Conservation (phyloP, 192 early-diverging fungal genomes). For the Dimargaris cristalligena region DNA sequence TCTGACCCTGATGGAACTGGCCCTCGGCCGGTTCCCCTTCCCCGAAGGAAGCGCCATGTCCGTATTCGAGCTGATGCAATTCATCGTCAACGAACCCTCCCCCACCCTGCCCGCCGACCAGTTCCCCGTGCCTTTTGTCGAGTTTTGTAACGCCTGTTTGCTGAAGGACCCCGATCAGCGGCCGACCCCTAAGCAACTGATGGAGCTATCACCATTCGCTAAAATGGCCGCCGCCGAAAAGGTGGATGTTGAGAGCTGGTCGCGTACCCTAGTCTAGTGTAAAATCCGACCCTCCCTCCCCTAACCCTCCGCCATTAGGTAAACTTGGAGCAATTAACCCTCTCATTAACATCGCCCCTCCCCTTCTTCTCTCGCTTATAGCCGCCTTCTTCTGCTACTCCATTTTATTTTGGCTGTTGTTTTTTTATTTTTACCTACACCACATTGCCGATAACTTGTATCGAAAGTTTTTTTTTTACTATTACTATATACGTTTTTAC, state of each 20-base stretch:
- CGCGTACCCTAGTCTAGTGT: slow-evolving; percentile 8
- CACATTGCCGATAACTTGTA: no score
- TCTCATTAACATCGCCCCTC: not conserved
- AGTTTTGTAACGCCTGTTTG: slow-evolving; percentile 52
- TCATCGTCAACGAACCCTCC: slow-evolving; percentile 74
- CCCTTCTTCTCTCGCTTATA: not conserved
- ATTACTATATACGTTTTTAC: no score
- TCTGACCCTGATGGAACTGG: slow-evolving; percentile 68
- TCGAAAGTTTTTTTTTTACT: no score
- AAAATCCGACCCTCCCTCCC: no score
- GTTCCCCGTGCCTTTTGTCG: slow-evolving; percentile 59
- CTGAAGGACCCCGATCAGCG: slow-evolving; percentile 32
- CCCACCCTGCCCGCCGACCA: slow-evolving; percentile 57
- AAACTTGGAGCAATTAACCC: not conserved
- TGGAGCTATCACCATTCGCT: slow-evolving; percentile 39
- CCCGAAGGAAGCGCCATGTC: slow-evolving; percentile 48
- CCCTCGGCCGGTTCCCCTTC: slow-evolving; percentile 54
- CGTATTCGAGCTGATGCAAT: slow-evolving; percentile 85
- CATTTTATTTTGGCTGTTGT: not conserved
- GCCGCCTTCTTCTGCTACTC: not conserved
- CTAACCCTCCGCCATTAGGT: not conserved
- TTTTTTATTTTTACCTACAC: no score
- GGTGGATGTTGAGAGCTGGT: slow-evolving; percentile 51
- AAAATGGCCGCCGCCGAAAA: slow-evolving; percentile 31
- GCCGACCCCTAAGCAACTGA: slow-evolving; percentile 45